phyloP scores from a whole-genome alignment of 192 early-diverging fungal species.

The Coemansia sp. region DNA sequence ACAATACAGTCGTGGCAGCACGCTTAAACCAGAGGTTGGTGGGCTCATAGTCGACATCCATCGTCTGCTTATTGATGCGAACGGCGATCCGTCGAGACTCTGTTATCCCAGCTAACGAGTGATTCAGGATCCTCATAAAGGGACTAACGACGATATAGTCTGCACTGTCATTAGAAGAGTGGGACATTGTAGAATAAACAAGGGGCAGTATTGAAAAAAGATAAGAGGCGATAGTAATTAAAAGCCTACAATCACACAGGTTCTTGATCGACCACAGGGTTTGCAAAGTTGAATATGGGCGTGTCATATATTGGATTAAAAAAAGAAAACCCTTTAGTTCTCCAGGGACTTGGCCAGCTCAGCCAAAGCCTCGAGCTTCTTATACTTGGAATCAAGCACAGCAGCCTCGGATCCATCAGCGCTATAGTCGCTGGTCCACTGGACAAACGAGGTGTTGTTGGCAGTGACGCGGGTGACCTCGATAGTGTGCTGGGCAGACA shows the following conservation, averaged over 20 bases:
- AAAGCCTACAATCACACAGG: neutral
- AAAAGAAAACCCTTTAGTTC: slow-evolving; percentile 10
- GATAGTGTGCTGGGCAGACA: slow-evolving; percentile 59
- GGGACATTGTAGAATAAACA: neutral
- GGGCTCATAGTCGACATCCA: slow-evolving; percentile 42
- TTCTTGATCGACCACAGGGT: neutral
- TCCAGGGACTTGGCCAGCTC: slow-evolving; percentile 55
- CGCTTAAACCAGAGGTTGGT: slow-evolving; percentile 31
- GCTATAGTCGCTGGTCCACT: slow-evolving; percentile 60
- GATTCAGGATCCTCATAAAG: slow-evolving; percentile 31
- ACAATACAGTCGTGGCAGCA: slow-evolving; percentile 12
- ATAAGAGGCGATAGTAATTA: neutral
- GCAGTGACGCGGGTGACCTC: slow-evolving; percentile 49
- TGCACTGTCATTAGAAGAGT: neutral
- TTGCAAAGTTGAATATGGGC: neutral
- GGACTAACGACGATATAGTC: slow-evolving; percentile 22
- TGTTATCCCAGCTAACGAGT: slow-evolving; percentile 42
- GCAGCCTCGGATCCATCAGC: slow-evolving; percentile 51
- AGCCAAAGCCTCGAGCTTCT: slow-evolving; percentile 58
- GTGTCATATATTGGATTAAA: neutral
- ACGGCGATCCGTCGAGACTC: slow-evolving; percentile 36
- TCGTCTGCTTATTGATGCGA: slow-evolving; percentile 23
- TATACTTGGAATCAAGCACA: slow-evolving; percentile 59
- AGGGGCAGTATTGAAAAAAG: neutral
- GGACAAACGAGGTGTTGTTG: slow-evolving; percentile 59